Evolutionary conservation across 257 asterid species (phyloP), one percentile per base, ranked within the genome.

Genomic region (Ocimum tenuiflorum): DNA sequence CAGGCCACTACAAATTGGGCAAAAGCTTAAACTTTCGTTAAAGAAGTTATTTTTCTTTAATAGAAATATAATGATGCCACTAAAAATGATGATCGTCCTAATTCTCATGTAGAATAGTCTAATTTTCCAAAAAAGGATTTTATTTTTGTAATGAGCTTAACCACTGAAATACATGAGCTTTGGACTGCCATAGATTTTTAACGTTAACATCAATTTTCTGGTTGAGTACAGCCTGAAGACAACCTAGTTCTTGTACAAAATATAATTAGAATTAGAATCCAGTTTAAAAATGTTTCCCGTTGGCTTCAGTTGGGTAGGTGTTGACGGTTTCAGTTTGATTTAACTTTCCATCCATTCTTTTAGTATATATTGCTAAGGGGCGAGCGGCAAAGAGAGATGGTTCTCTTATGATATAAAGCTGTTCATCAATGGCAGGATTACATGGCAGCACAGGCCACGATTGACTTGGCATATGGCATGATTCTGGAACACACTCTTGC

Each of bases 401-500:
- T 18, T 20, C 27, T 64, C 36, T 9, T 29, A 27, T 78, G 59
- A 64, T 78, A 55, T 73, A 31, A 57, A 54, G 48, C 45, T 75
- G 62, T 56, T 75, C 54, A 63, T 58, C 29, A 23, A 65, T 81
- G 67, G 71, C 87, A 94, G 99, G 99, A 94, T 74, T 94, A 94
- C 75, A 67, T 94, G 81, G 95, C 97, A 60, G 57, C 87, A 66
- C 79, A 67, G 70, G 73, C 85, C 56, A 87, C 99, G 43, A 69
- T 80, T 63, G 99, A 94, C 77, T 77, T 88, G 85, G 96, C 97
- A 18, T 94, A 94, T 84, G 90, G 85, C 41, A 91, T 90, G 85
- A 88, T 94, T 69, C 81, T 94, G 74, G 99, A 94, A 58, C 97
- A 94, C 84, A 94, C 99, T 38, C 91, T 94, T 38, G 95, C 97